Evolutionary conservation across 2,329 filamentous ascomycete species (phyloP).

Genomic region (Clarireedia hainanense): DNA sequence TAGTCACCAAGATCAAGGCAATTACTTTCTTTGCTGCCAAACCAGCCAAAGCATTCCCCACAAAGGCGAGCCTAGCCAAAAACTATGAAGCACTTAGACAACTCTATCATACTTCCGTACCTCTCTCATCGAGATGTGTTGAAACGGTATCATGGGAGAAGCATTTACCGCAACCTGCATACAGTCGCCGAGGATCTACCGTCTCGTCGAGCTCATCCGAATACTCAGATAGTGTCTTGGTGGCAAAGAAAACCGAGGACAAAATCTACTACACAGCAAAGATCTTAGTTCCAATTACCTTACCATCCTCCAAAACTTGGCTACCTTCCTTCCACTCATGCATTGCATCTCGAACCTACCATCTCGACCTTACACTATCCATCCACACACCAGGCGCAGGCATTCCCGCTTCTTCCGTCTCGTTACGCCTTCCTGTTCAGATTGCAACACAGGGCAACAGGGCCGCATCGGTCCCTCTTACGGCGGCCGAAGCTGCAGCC

Average conservation of each 20-base stretch:
- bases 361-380: conserved; percentile 49
- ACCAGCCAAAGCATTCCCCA: conserved; percentile 17
- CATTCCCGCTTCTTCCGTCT: conserved; percentile 30
- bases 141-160: conserved; percentile 26
- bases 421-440: conserved; percentile 25
- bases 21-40: conserved; percentile 23
- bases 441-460: conserved; percentile 23
- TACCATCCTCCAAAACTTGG: conserved; percentile 53
- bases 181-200: conserved; percentile 22
- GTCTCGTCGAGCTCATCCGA: conserved; percentile 23
- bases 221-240: conserved; percentile 14
- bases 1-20: conserved; percentile 26
- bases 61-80: conserved; percentile 11
- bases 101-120: conserved; percentile 20
- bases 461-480: conserved; percentile 8
- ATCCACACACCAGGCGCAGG: conserved; percentile 41
- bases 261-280: conserved; percentile 45
- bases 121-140: conserved; percentile 27
- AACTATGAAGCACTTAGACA: conserved; percentile 21
- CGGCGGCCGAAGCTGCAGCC: conserved; percentile 17
- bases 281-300: conserved; percentile 54
- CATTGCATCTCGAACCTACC: conserved; percentile 55
- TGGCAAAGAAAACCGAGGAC: conserved; percentile 3
- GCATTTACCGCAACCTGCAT: conserved; percentile 17
- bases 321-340: conserved; percentile 65